A percentile compares a stretch with the other conserved stretches of the same genome.
phyloP scores from a whole-genome alignment of 306 rosid species.

The Rosa lucieae region DNA sequence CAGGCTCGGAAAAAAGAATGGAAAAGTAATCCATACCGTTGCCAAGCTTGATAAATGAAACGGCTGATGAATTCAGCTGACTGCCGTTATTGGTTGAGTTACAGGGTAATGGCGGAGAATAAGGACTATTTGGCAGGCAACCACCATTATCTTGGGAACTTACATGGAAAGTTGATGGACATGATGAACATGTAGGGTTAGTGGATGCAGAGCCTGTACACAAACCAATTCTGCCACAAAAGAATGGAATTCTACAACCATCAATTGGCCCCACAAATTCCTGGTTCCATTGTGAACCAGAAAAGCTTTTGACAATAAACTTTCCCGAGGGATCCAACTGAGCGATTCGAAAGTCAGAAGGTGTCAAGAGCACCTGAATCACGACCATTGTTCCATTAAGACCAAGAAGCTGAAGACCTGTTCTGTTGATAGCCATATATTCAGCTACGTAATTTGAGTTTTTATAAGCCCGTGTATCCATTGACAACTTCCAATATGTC shows the following conservation, averaged over 20 bases:
- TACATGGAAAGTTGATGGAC: constrained; percentile 59
- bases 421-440: constrained; percentile 54
- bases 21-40: constrained; percentile 52
- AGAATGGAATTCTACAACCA: constrained; percentile 59
- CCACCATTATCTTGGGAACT: constrained; percentile 39
- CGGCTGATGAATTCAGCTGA: constrained; percentile 40
- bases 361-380: constrained; percentile 46
- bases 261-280: constrained; percentile 63
- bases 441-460: constrained; percentile 44
- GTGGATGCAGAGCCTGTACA: constrained; percentile 48
- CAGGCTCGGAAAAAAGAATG: constrained; percentile 45
- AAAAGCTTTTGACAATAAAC: constrained; percentile 57
- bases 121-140: constrained; percentile 65
- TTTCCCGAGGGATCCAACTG: constrained; percentile 56
- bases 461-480: constrained; percentile 40
- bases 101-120: constrained; percentile 56
- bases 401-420: constrained; percentile 66
- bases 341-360: constrained; percentile 52
- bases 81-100: constrained; percentile 26
- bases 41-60: constrained; percentile 62
- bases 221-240: constrained; percentile 68
- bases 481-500: constrained; percentile 75
- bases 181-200: constrained; percentile 63
- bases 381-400: constrained; percentile 44
- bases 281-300: constrained; percentile 42